phyloP scores from a whole-genome alignment of 2,329 filamentous ascomycete genomes.

The Pseudogymnoascus sp. region DNA sequence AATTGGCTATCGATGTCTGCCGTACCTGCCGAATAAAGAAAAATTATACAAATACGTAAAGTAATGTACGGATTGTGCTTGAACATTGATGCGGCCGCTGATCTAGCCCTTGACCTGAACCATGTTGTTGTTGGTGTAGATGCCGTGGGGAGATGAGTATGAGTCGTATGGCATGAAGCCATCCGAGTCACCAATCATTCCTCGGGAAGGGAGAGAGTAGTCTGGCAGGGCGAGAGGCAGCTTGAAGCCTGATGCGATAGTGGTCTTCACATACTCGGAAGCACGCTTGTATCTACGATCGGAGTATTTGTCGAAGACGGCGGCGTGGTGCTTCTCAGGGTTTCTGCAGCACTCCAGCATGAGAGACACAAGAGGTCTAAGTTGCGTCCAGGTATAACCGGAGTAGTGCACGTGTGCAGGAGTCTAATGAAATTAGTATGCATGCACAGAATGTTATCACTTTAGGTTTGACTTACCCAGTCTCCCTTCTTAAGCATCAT shows the following conservation, averaged over 20 bases:
- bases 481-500: slow-evolving; percentile 83
- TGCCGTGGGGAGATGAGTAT: not conserved
- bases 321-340: slow-evolving; percentile 70
- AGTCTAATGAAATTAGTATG: slow-evolving; percentile 47
- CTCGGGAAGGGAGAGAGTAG: slow-evolving; percentile 21
- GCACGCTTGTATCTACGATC: slow-evolving; percentile 82
- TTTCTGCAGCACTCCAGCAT: slow-evolving; percentile 83
- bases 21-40: not conserved
- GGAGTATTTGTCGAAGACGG: slow-evolving; percentile 86
- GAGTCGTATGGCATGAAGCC: slow-evolving; percentile 20
- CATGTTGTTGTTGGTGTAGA: slow-evolving; percentile 19
- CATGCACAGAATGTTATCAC: not conserved
- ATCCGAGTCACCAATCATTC: slow-evolving; percentile 20
- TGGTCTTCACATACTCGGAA: slow-evolving; percentile 67
- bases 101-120: slow-evolving; percentile 24
- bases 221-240: slow-evolving; percentile 29
- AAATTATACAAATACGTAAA: slow-evolving; percentile 6
- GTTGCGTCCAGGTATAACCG: slow-evolving; percentile 79
- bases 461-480: slow-evolving; percentile 59
- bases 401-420: slow-evolving; percentile 84
- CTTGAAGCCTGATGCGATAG: slow-evolving; percentile 54
- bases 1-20: not conserved
- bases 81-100: not conserved
- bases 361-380: slow-evolving; percentile 66
- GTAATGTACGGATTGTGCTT: slow-evolving; percentile 7